A percentile compares a stretch with the other conserved stretches of the same genome.
Conservation (phyloP, 495 filamentous ascomycete species). For the Neurospora tetrasperma region DNA sequence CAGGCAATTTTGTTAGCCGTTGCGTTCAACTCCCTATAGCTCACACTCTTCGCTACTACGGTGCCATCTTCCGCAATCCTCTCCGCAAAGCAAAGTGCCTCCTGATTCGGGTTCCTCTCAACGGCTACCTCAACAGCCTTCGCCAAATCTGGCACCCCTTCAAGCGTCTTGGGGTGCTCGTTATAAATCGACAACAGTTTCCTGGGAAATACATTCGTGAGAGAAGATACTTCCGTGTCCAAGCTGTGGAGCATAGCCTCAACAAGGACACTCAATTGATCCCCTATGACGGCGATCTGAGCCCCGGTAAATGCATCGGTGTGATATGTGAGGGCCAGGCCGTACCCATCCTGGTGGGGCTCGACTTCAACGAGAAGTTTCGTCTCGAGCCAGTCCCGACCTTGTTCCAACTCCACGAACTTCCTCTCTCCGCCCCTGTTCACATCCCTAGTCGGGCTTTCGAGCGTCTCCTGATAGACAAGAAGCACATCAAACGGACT, state of each 20-base stretch:
- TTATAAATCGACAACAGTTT: conserved; percentile 42
- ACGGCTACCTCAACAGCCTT: conserved; percentile 44
- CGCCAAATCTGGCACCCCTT: conserved; percentile 29
- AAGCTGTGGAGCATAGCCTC: conserved; percentile 30
- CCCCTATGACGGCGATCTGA: conserved; percentile 37
- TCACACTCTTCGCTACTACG: conserved; percentile 32
- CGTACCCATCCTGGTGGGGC: conserved; percentile 42
- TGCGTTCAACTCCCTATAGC: conserved; percentile 52
- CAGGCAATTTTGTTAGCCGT: conserved; percentile 56
- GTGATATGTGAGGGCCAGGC: conserved; percentile 45
- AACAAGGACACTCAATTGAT: conserved; percentile 27
- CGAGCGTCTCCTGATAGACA: conserved; percentile 65
- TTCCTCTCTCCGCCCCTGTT: conserved; percentile 12
- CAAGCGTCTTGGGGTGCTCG: conserved; percentile 9
- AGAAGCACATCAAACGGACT: conserved; percentile 60
- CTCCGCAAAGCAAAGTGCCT: conserved; percentile 51
- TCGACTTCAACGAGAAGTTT: conserved; percentile 62
- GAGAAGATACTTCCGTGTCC: conserved; percentile 16
- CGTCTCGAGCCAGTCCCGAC: conserved; percentile 59
- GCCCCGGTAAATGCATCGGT: conserved; percentile 30
- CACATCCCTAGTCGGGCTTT: conserved; percentile 8
- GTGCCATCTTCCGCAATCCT: conserved; percentile 22
- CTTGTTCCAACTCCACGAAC: not conserved
- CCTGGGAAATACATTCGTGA: conserved; percentile 23
- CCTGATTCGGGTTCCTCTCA: conserved; percentile 32